phyloP scores from a whole-genome alignment of 768 basidiomycete species.

The Kwoniella newhampshirensis region DNA sequence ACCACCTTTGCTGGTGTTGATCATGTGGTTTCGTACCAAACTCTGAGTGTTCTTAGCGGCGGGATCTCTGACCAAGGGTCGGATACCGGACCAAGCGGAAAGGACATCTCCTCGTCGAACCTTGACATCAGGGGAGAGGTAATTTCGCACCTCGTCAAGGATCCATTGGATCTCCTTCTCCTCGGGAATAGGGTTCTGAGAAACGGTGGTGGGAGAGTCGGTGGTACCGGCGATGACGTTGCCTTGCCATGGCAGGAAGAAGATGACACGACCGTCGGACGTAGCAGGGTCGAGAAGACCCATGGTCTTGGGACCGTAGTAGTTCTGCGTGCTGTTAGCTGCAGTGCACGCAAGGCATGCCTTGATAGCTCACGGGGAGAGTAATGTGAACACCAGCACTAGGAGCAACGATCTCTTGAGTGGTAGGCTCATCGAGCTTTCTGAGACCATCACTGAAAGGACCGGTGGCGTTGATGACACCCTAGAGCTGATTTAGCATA shows the following conservation, averaged over 20 bases:
- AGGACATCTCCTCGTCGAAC: constrained; percentile 92
- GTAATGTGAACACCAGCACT: constrained; percentile 95
- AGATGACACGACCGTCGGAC: constrained; percentile 94
- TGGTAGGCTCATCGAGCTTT: constrained; percentile 63
- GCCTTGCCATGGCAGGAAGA: constrained; percentile 98
- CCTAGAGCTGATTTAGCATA: no score
- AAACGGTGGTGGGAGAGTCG: constrained; percentile 73
- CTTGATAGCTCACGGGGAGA: constrained; percentile 60
- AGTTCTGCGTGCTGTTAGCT: constrained; percentile 58
- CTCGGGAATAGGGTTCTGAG: constrained; percentile 71
- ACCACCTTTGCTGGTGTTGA: constrained; percentile 74
- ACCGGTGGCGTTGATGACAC: constrained; percentile 94
- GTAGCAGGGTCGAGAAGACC: constrained; percentile 93
- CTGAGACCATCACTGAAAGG: constrained; percentile 87
- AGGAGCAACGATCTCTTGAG: constrained; percentile 81
- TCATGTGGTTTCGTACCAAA: constrained; percentile 89
- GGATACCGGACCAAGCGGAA: constrained; percentile 88
- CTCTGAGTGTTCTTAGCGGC: constrained; percentile 74
- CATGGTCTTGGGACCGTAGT: constrained; percentile 90
- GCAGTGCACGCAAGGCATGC: not conserved
- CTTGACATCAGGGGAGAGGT: constrained; percentile 86
- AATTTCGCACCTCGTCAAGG: constrained; percentile 83
- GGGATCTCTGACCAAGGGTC: constrained; percentile 85
- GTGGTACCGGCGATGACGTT: constrained; percentile 97
- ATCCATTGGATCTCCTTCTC: constrained; percentile 98